Evolutionary conservation across 78 protist species (phyloP), one percentile per base, ranked within the genome.

Genomic region (Emiliania huxleyi): DNA sequence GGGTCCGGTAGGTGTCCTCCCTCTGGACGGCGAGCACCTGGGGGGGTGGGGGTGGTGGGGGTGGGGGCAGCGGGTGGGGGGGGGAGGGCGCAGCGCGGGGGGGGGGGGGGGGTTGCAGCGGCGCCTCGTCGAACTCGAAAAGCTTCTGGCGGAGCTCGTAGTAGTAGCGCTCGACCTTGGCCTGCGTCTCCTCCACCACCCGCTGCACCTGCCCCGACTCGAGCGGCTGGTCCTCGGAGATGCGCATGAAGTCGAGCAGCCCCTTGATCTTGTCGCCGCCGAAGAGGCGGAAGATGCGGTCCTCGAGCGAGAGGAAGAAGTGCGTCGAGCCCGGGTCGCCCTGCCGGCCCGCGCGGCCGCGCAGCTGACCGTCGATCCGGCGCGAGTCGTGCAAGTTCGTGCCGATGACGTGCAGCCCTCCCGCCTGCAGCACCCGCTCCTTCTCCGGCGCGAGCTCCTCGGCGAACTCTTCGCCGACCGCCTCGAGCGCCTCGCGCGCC

Each of bases 251-350:
- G 42, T 38, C 44, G 33, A 56, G n/a, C 26, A 88, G 2, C 6
- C 42, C 46, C 91, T 88, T 88, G 77, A 88, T 37, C 85, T 44
- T 69, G 62, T 90, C 93, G 52, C 92, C 94, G 46, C 94, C 94
- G 38, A 93, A 93, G 52, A 93, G 29, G 48, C 91, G 91, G 91
- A 93, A 88, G 62, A 93, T 83, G 25, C 79, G 40, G 89, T 93
- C 94, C 2, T 93, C 94, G 43, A 93, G 88, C 46, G 94, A 89
- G 73, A 93, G 94, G 94, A 93, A 87, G 87, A 93, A 93, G 69
- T 91, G 91, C 12, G 92, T 38, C 33, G 79, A 49, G 88, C 92
- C 94, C 4, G 94, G 94, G 94, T 88, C 92, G 71, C 91, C 94
- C 62, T 92, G 94, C 81, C 94, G 77, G 33, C 91, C 94, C 22